Evolutionary conservation across 164 flowering plant species (phyloP), one percentile per base, ranked within the genome.

Genomic region (Annona cherimola): DNA sequence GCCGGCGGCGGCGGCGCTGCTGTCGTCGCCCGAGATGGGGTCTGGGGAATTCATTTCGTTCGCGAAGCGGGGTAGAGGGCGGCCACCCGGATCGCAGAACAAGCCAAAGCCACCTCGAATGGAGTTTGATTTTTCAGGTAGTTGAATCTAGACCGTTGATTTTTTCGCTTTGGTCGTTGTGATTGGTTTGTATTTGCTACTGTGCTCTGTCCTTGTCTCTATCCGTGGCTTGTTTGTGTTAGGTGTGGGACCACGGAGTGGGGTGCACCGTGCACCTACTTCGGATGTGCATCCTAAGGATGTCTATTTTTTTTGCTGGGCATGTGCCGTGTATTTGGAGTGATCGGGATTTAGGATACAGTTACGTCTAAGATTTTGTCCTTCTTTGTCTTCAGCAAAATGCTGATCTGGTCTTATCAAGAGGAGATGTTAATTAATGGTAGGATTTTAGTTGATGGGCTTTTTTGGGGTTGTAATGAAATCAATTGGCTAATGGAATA

Each of bases 51-150:
- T 91, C 83, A 84, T 93, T 2, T 67, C 96, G 3, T 67, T 78
- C 6, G 88, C 75, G 76, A 89, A 87, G 85, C 85, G 84, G 54
- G 86, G 84, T 63, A 90, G 90, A 80, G 77, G 89, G 75, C 86
- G 86, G 87, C 85, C 92, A 65, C 75, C 80, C 42, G 86, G 88
- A 69, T 82, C 87, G 0, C 73, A 80, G 42, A 81, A 80, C 78
- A 90, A 83, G 80, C 82, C 79, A 57, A 75, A 63, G 42, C 67
- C 67, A 4, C 63, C 63, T 3, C 35, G 50, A n/a, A 1, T 71
- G 20, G 63, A 64, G 6, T 42, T 72, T 12, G 69, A 55, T 72
- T 42, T 6, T 66, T 54, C 63, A 39, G 74, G 74, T 72, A 72
- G 18, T 50, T 54, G 63, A 63, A 42, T 35, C 35, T 61, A 45